These are phyloP conservation scores for Brasilioporus rufonigricans DNA, from an alignment of 768 basidiomycete species.

Conservation along the genomic window DNA sequence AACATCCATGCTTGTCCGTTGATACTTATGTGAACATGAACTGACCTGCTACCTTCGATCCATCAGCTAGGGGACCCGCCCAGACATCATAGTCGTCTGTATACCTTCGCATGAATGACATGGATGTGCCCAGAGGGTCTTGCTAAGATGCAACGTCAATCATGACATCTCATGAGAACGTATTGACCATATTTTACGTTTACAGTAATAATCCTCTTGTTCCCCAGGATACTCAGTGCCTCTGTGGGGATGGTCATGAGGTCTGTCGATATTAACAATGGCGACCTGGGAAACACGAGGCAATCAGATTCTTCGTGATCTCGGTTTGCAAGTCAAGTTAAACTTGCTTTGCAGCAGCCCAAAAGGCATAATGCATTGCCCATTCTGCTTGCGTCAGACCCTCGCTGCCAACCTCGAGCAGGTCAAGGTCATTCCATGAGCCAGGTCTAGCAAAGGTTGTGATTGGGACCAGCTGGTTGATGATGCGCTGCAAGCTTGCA, in stretches of 20 bases:
- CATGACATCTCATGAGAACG: neutral
- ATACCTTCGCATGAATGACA: constrained; percentile 8
- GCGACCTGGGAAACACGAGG: constrained; percentile 9
- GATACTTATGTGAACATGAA: neutral
- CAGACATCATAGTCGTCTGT: constrained; percentile 10
- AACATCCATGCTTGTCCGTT: neutral
- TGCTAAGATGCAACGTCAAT: constrained; percentile 3
- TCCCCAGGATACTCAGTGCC: constrained; percentile 4
- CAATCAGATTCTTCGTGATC: neutral
- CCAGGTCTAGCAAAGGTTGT: constrained; percentile 47
- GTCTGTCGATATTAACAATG: constrained; percentile 11
- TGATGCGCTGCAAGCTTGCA: constrained; percentile 11
- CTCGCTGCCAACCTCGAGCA: constrained; percentile 51
- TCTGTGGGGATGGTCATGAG: neutral
- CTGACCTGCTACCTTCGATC: constrained; percentile 4
- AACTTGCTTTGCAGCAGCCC: constrained; percentile 12
- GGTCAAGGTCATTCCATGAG: constrained; percentile 50
- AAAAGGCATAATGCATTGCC: constrained; percentile 12
- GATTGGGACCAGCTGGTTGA: constrained; percentile 39
- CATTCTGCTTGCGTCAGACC: constrained; percentile 34
- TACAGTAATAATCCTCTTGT: constrained; percentile 5
- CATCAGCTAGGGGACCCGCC: constrained; percentile 4
- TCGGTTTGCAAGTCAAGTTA: neutral
- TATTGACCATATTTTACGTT: neutral
- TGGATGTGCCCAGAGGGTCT: constrained; percentile 11